phyloP scores from a whole-genome alignment of 1,284 basidiomycete genomes.

The Pseudozyma pruni region DNA sequence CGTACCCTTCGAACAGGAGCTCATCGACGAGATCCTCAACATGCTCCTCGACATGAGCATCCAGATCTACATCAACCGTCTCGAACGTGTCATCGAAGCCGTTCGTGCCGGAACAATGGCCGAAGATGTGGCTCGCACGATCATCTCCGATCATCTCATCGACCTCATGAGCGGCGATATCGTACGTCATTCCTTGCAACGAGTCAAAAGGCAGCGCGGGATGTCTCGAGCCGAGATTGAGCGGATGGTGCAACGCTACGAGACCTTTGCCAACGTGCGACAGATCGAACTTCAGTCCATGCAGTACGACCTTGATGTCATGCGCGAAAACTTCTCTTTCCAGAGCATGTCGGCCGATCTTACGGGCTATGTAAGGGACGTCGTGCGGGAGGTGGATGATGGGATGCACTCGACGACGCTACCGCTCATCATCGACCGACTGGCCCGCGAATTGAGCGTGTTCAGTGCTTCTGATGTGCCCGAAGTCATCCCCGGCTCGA shows the following conservation, averaged over 20 bases:
- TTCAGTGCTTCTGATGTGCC: constrained; percentile 29
- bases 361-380: constrained; percentile 41
- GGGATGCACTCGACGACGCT: constrained; percentile 45
- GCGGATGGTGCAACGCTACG: constrained; percentile 39
- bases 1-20: constrained; percentile 34
- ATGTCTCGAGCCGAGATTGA: constrained; percentile 34
- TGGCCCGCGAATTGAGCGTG: constrained; percentile 36
- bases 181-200: constrained; percentile 32
- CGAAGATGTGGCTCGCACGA: constrained; percentile 16
- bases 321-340: constrained; percentile 35
- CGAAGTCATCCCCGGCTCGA: constrained; percentile 13
- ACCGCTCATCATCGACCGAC: constrained; percentile 39
- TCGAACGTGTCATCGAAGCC: constrained; percentile 28
- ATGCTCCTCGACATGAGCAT: constrained; percentile 58
- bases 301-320: constrained; percentile 22
- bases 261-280: constrained; percentile 41
- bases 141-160: constrained; percentile 27
- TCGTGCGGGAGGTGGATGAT: constrained; percentile 48
- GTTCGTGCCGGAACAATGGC: constrained; percentile 25
- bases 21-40: constrained; percentile 48
- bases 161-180: constrained; percentile 44
- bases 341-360: constrained; percentile 41
- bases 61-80: constrained; percentile 51
- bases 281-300: constrained; percentile 32
- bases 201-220: constrained; percentile 36